Conservation (phyloP, 371 early-diverging fungal species). For the Mycotypha africana region DNA sequence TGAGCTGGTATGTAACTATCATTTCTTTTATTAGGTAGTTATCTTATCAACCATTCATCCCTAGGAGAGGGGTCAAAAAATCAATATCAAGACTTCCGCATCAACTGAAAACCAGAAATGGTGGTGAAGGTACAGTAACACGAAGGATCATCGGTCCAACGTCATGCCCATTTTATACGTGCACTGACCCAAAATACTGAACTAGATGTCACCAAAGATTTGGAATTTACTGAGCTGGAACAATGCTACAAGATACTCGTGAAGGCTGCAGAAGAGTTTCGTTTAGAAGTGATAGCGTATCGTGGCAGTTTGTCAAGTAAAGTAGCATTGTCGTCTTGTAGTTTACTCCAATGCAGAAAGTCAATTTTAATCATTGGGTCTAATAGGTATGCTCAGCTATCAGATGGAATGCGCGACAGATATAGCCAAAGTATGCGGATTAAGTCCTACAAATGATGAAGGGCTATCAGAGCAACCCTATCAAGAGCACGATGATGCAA, state of each 20-base stretch:
- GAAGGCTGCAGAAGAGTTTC: conserved; percentile 3
- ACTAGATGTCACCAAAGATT: conserved; percentile 10
- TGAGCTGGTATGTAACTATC: neutral
- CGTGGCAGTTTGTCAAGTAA: conserved; percentile 10
- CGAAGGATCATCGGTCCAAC: neutral
- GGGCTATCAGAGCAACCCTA: no score
- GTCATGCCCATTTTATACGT: neutral
- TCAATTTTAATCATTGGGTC: neutral
- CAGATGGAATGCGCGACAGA: conserved; percentile 55
- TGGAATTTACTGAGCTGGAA: conserved; percentile 6
- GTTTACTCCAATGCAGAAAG: neutral
- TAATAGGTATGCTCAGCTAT: conserved; percentile 49
- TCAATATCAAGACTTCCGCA: conserved; percentile 21
- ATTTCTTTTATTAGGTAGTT: neutral
- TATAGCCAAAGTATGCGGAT: conserved; percentile 49
- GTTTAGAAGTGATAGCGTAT: conserved; percentile 1
- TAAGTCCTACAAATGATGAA: conserved; percentile 15
- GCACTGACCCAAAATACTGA: neutral
- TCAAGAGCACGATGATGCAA: conserved; percentile 12
- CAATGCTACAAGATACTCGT: conserved; percentile 3
- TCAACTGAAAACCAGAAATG: conserved; percentile 18
- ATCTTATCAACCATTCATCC: neutral
- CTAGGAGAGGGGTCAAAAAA: conserved; percentile 28
- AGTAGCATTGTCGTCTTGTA: neutral
- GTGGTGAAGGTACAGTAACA: conserved; percentile 10